Conservation (phyloP, 1,284 basidiomycete species). For the Termitomyces sp. region DNA sequence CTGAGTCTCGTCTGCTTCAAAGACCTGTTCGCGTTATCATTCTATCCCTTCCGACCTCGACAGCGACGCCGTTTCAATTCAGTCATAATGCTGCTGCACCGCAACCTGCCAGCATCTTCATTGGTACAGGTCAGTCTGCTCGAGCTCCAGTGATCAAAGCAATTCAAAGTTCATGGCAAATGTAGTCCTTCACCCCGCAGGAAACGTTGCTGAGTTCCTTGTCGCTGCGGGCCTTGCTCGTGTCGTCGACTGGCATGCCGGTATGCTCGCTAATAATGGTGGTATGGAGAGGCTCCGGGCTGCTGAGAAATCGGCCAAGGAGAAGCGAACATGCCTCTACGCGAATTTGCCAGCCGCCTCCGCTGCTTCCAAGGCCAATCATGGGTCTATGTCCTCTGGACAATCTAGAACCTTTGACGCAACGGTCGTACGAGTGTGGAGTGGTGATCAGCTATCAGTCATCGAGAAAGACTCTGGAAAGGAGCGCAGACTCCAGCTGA, state of each 20-base stretch:
- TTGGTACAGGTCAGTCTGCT: constrained; percentile 67
- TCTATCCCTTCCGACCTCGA: constrained; percentile 80
- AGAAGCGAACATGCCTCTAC: constrained; percentile 78
- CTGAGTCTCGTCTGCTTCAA: constrained; percentile 89
- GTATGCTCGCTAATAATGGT: constrained; percentile 78
- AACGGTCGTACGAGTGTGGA: constrained; percentile 85
- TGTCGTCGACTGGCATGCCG: constrained; percentile 97
- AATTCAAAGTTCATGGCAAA: not conserved
- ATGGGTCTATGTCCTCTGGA: constrained; percentile 40
- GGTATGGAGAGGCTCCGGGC: constrained; percentile 84
- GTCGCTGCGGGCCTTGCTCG: constrained; percentile 84
- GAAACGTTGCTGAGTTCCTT: constrained; percentile 91
- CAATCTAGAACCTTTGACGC: constrained; percentile 69
- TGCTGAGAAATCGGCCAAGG: constrained; percentile 83
- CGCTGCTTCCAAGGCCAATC: constrained; percentile 39
- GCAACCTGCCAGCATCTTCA: constrained; percentile 77
- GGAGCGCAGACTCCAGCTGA: constrained; percentile 85
- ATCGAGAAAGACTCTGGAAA: constrained; percentile 67
- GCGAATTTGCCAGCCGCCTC: constrained; percentile 45
- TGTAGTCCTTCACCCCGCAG: constrained; percentile 82
- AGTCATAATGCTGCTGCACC: constrained; percentile 52
- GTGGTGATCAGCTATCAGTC: constrained; percentile 86
- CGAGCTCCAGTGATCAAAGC: not conserved
- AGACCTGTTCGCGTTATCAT: constrained; percentile 83
- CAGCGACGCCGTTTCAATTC: constrained; percentile 79